Percentiles rank a stretch among this genome's conserved stretches.
Conservation (phyloP, 1,139 yeast genomes). For the Yamadazyma songkhlaensis region DNA sequence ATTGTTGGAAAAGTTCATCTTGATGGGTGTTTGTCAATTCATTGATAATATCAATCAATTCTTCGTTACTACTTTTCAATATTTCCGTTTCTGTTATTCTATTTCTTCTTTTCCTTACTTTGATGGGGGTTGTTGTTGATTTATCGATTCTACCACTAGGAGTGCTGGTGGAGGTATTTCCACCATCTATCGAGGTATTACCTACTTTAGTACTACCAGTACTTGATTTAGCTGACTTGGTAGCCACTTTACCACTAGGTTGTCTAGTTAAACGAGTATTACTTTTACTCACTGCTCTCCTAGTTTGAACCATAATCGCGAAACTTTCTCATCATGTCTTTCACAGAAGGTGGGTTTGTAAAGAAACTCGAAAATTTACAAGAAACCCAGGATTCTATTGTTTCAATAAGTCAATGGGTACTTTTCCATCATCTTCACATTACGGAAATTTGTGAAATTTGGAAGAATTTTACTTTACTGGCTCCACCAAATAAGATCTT, state of each 20-base stretch:
- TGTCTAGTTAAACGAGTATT: neutral
- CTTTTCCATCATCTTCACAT: constrained; percentile 74
- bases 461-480: constrained; percentile 46
- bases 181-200: neutral
- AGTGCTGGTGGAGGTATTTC: neutral
- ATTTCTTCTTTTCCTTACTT: constrained; percentile 5
- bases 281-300: constrained; percentile 7
- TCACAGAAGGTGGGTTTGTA: constrained; percentile 51
- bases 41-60: constrained; percentile 31
- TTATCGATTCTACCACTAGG: neutral
- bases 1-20: constrained; percentile 31
- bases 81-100: constrained; percentile 34
- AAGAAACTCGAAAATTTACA: constrained; percentile 60
- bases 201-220: neutral
- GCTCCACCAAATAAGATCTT: constrained; percentile 49
- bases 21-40: constrained; percentile 33
- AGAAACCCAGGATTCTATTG: constrained; percentile 83
- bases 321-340: constrained; percentile 50
- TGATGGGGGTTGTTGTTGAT: constrained; percentile 3
- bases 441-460: constrained; percentile 53
- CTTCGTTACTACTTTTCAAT: constrained; percentile 23
- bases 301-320: constrained; percentile 15
- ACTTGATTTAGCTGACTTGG: neutral
- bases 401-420: constrained; percentile 82
- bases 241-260: neutral